A percentile compares a stretch with the other conserved stretches of the same genome.
Evolutionary conservation across 768 basidiomycete genomes (phyloP).

Genomic region (Termitomyces sp.): DNA sequence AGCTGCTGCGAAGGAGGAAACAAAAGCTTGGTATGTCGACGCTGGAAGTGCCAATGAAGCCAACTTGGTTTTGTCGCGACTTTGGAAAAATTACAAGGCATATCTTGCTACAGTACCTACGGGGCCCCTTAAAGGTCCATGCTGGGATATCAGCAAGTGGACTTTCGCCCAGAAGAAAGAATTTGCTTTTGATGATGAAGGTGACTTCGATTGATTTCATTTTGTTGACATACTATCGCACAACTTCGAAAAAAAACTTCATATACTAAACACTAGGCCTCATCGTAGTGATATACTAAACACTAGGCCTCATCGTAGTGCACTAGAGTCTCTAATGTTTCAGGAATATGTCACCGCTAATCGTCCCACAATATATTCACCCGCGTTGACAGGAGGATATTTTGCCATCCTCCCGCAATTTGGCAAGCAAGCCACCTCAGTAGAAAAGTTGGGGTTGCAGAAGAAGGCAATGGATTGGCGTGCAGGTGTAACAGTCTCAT

Average conservation of each 20-base stretch:
- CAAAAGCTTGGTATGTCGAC: constrained; percentile 22
- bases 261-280: neutral
- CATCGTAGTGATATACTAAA: neutral
- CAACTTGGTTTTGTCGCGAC: constrained; percentile 19
- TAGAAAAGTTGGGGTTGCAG: constrained; percentile 73
- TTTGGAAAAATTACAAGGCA: constrained; percentile 36
- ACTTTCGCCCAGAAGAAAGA: constrained; percentile 20
- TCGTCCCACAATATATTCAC: constrained; percentile 72
- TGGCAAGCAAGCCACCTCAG: constrained; percentile 67
- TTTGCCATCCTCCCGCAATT: constrained; percentile 54
- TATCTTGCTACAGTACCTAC: constrained; percentile 18
- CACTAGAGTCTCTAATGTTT: constrained; percentile 6
- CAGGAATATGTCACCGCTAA: constrained; percentile 53
- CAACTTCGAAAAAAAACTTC: too few relatives aligned
- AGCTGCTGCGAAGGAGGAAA: constrained; percentile 6
- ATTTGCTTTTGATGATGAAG: constrained; percentile 21
- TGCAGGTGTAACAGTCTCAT: constrained; percentile 51
- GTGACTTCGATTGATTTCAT: neutral
- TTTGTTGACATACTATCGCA: neutral
- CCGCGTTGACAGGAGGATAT: constrained; percentile 68
- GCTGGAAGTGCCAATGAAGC: constrained; percentile 21
- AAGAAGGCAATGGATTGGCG: constrained; percentile 86
- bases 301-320: neutral
- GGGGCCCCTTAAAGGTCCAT: constrained; percentile 22
- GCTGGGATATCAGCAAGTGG: constrained; percentile 35